These are phyloP conservation scores for Peronospora destructor DNA, from an alignment of 352 stramenopile genomes.

Conservation along the genomic window DNA sequence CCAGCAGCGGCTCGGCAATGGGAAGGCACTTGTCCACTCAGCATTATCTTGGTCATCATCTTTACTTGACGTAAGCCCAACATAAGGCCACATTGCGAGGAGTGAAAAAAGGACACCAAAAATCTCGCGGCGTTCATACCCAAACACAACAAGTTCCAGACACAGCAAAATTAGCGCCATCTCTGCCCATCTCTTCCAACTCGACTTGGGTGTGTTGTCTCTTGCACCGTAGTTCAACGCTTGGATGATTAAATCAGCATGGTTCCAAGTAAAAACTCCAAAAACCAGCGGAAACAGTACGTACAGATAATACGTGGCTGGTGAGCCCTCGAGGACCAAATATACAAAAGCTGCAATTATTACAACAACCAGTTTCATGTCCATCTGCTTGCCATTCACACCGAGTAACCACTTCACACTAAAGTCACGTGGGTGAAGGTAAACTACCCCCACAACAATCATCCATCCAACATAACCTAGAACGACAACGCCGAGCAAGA, in stretches of 20 bases:
- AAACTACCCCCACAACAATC: conserved; percentile 45
- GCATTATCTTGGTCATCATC: conserved; percentile 1
- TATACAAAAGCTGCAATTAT: conserved; percentile 40
- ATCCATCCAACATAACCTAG: conserved; percentile 78
- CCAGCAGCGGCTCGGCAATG: conserved; percentile 32
- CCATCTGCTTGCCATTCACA: conserved; percentile 19
- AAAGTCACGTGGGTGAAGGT: conserved; percentile 39
- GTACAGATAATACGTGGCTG: conserved; percentile 77
- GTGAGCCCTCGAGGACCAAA: conserved; percentile 53
- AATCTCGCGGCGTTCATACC: conserved; percentile 55
- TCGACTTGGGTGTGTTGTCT: conserved; percentile 3
- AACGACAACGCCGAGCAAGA: conserved; percentile 69
- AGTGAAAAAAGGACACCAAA: conserved; percentile 62
- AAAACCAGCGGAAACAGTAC: conserved; percentile 61
- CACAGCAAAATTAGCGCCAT: conserved; percentile 36
- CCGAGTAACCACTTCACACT: conserved; percentile 26
- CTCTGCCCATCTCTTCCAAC: conserved; percentile 26
- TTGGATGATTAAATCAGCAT: conserved; percentile 27
- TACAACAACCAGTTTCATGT: conserved; percentile 20
- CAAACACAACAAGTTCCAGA: conserved; percentile 63
- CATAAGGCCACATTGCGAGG: conserved; percentile 41
- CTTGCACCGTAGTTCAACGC: conserved; percentile 3
- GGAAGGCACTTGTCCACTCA: conserved; percentile 3
- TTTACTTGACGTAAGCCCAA: conserved; percentile 13
- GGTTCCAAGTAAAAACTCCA: conserved; percentile 48